Conservation (phyloP, 371 early-diverging fungal species). For the Mortierella sp. region DNA sequence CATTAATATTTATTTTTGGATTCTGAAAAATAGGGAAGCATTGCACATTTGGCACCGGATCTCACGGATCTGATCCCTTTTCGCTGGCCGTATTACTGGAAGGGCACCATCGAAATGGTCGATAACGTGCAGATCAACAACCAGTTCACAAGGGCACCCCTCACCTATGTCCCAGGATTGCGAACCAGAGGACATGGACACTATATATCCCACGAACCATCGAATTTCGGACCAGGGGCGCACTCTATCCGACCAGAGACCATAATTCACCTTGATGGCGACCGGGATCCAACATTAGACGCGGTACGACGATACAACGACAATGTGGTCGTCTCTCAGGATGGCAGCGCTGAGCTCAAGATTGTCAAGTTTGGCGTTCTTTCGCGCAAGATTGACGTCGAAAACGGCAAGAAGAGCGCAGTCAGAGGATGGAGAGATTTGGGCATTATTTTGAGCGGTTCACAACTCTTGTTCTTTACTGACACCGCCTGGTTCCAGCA, state of each 20-base stretch:
- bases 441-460: constrained; percentile 83
- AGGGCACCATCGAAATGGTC: constrained; percentile 59
- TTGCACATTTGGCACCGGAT: constrained; percentile 51
- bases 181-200: constrained; percentile 22
- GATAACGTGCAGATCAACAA: constrained; percentile 59
- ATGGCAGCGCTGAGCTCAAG: constrained; percentile 68
- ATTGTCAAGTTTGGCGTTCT: constrained; percentile 80
- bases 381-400: constrained; percentile 80
- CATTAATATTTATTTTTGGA: background rate
- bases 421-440: constrained; percentile 82
- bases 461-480: constrained; percentile 81
- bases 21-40: constrained; percentile 37
- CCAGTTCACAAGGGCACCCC: constrained; percentile 54
- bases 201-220: background rate
- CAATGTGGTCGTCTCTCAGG: constrained; percentile 9
- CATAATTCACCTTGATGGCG: constrained; percentile 4
- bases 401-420: constrained; percentile 77
- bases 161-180: constrained; percentile 59
- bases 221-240: background rate
- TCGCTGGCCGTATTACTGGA: constrained; percentile 61
- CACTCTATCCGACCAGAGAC: constrained; percentile 21
- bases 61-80: constrained; percentile 53
- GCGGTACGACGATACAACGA: constrained; percentile 21
- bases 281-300: constrained; percentile 1
- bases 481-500: constrained; percentile 65